Percentiles rank a stretch among this genome's conserved stretches.
These are phyloP conservation scores for Avena insularis DNA, from an alignment of 176 grass and related monocot genomes.

Conservation along the genomic window DNA sequence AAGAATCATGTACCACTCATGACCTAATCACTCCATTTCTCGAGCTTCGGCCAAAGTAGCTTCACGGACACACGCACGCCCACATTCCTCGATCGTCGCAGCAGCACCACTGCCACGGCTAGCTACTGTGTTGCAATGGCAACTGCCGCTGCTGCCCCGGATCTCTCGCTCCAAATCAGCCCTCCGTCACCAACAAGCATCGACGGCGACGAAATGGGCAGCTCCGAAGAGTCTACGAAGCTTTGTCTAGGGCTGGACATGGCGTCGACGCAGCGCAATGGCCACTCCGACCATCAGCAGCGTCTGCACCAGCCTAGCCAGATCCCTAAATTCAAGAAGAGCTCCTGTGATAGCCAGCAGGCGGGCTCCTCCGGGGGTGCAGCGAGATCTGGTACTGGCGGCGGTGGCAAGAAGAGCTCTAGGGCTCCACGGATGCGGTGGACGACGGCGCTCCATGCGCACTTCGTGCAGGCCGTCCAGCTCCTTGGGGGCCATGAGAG, in stretches of 20 bases:
- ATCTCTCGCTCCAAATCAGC: slow-evolving; percentile 87
- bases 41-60: slow-evolving; percentile 35
- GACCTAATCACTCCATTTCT: slow-evolving; percentile 76
- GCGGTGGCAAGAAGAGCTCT: slow-evolving; percentile 66
- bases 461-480: slow-evolving; percentile 92
- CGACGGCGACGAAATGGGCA: slow-evolving; percentile 45
- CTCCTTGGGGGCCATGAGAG: slow-evolving; percentile 98
- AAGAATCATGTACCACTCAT: slow-evolving; percentile 86
- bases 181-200: slow-evolving; percentile 47
- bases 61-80: not conserved
- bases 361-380: not conserved
- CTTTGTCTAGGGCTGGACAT: slow-evolving; percentile 62
- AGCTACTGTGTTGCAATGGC: slow-evolving; percentile 36
- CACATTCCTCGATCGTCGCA: slow-evolving; percentile 16
- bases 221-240: slow-evolving; percentile 48
- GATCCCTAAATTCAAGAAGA: slow-evolving; percentile 80
- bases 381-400: slow-evolving; percentile 38
- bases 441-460: slow-evolving; percentile 91
- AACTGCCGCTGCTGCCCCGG: slow-evolving; percentile 35
- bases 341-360: slow-evolving; percentile 22
- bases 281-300: slow-evolving; percentile 30
- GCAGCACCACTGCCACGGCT: not conserved
- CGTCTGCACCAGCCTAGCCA: slow-evolving; percentile 59
- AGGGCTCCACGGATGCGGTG: slow-evolving; percentile 96
- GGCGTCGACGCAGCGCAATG: not conserved